phyloP scores from a whole-genome alignment of 2,329 filamentous ascomycete genomes.

The Plenodomus lindquistii region DNA sequence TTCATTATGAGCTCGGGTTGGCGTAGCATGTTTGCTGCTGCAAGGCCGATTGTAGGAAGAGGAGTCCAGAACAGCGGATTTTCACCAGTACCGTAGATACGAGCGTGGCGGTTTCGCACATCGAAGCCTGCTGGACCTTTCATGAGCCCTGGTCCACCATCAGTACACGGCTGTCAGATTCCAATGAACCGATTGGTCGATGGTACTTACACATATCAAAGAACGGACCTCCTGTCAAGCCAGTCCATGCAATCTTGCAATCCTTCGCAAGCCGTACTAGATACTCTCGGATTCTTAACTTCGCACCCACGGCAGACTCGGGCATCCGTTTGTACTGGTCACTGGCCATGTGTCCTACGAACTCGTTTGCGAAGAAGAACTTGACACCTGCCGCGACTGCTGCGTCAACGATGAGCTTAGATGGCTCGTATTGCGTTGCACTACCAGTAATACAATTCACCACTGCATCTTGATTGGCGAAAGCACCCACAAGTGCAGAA shows the following conservation, averaged over 20 bases:
- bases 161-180: not conserved
- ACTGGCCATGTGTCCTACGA: conserved; percentile 30
- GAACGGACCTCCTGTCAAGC: conserved; percentile 42
- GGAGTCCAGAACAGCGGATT: conserved; percentile 40
- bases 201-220: conserved; percentile 42
- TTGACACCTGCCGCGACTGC: conserved; percentile 38
- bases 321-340: conserved; percentile 33
- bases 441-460: conserved; percentile 53
- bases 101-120: conserved; percentile 27
- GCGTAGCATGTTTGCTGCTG: conserved; percentile 36
- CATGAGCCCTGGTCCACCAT: conserved; percentile 34
- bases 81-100: conserved; percentile 42
- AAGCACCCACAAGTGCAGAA: conserved; percentile 41
- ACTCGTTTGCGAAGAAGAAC: conserved; percentile 42
- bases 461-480: conserved; percentile 61
- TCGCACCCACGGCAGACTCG: conserved; percentile 30
- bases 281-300: conserved; percentile 30
- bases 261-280: conserved; percentile 26
- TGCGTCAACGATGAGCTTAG: conserved; percentile 47
- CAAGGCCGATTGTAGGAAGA: conserved; percentile 25
- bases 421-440: conserved; percentile 48
- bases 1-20: conserved; percentile 28
- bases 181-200: not conserved
- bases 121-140: conserved; percentile 43
- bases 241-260: conserved; percentile 33